These are phyloP conservation scores for Haematococcus sp. DNA, from an alignment of 139 green algal genomes.

Conservation along the genomic window DNA sequence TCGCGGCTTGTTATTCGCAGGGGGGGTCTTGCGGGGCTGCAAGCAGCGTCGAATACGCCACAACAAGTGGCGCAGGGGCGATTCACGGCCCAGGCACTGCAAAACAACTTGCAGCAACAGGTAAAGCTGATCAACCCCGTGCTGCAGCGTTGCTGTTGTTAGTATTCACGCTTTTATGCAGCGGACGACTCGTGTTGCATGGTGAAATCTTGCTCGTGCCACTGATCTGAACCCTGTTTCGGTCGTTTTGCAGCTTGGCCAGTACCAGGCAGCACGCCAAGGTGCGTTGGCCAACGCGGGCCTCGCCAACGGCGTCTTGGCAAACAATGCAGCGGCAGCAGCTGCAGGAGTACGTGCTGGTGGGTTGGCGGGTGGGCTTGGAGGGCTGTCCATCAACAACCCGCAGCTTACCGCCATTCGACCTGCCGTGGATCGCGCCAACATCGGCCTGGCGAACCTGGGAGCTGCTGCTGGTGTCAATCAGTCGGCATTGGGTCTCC, in stretches of 20 bases:
- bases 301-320: background rate
- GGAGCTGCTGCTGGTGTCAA: slow-evolving; percentile 9
- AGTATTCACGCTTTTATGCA: too few relatives aligned
- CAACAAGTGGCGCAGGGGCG: slow-evolving; percentile 29
- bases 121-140: too few relatives aligned
- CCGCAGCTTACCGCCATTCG: background rate
- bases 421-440: background rate
- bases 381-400: background rate
- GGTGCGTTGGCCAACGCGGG: background rate
- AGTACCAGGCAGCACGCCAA: slow-evolving; percentile 5
- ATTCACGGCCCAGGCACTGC: slow-evolving; percentile 26
- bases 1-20: background rate
- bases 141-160: too few relatives aligned
- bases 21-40: slow-evolving; percentile 21
- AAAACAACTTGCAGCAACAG: slow-evolving; percentile 21
- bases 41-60: slow-evolving; percentile 7
- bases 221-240: slow-evolving; percentile 2
- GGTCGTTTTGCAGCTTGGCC: slow-evolving; percentile 6
- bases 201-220: background rate
- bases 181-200: too few relatives aligned
- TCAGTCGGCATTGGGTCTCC: slow-evolving; percentile 6
- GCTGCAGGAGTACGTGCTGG: background rate
- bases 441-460: slow-evolving; percentile 1
- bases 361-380: too few relatives aligned
- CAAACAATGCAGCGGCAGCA: background rate